Evolutionary conservation across 331 rosid genomes (phyloP), one percentile per base, ranked within the genome.

Genomic region (Telfairia occidentalis): DNA sequence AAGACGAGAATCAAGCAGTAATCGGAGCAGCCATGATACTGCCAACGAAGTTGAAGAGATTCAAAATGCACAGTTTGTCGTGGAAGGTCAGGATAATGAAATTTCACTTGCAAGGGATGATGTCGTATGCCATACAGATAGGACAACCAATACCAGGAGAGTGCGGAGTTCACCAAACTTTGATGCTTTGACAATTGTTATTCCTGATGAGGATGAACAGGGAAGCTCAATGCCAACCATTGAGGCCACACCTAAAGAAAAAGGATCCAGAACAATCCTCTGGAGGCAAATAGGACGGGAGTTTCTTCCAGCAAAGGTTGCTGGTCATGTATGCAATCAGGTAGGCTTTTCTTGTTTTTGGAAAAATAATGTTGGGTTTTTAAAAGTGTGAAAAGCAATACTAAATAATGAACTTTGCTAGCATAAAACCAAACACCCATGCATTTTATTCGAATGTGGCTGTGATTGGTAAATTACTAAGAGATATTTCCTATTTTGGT

Each of bases 271-370:
- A 86, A 78, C 85, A 67, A 74, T 80, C 82, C 86, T 87, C 67
- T 86, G 96, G 98, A 91, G 84, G 83, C 92, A 86, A 83, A 83
- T 76, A 65, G 82, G 66, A 29, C 87, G 84, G 74, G 94, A 86
- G 79, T 79, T 88, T 87, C 87, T 87, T 78, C 91, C 80, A 73
- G 86, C 78, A 66, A 83, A 84, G 83, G 82, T 83, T 58, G 81
- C 89, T 5, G 86, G 85, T 76, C 83, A 59, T 67, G 52, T 77
- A 79, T 82, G 81, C 83, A 93, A 81, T 85, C 92, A 87, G 97
- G 98, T 93, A 70, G 77, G 49, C 71, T 72, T 45, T 28, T 77
- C 57, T 66, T 55, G 19, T 16, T 7, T 26, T 15, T 66, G 6
- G 53, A 69, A 7, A 23, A 43, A 37, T 7, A 69, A 45, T 26